Conservation (phyloP, 2,329 filamentous ascomycete genomes). For the Didymella sp. region DNA sequence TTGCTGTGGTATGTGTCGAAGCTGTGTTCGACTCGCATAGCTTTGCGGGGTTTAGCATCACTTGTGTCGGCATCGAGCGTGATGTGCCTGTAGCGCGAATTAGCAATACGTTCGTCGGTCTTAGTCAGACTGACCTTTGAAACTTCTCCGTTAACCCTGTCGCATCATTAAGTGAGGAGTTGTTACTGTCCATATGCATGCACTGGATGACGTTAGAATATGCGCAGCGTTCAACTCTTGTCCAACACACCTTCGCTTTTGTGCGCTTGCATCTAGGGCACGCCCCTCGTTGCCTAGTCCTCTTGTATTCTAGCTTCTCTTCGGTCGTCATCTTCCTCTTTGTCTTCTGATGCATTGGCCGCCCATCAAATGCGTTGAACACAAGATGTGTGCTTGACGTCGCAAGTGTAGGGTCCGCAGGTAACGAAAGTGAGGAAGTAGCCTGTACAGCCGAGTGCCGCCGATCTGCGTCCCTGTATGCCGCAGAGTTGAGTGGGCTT, state of each 20-base stretch:
- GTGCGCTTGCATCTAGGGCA: slow-evolving; percentile 35
- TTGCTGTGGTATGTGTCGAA: background rate
- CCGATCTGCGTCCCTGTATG: background rate
- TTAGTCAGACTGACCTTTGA: background rate
- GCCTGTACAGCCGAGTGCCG: background rate
- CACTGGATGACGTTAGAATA: slow-evolving; percentile 18
- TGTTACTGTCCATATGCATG: slow-evolving; percentile 12
- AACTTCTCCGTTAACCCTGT: background rate
- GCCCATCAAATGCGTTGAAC: slow-evolving; percentile 34
- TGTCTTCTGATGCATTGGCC: slow-evolving; percentile 29
- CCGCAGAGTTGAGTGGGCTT: background rate
- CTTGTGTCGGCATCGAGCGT: background rate
- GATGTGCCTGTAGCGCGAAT: background rate
- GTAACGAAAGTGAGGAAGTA: background rate
- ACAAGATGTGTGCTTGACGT: slow-evolving; percentile 29
- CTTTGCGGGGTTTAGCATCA: background rate
- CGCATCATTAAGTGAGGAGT: background rate
- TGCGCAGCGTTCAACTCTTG: no score
- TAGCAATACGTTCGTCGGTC: background rate
- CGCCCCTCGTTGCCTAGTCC: slow-evolving; percentile 37
- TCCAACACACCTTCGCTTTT: slow-evolving; percentile 34
- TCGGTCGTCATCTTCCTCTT: slow-evolving; percentile 38
- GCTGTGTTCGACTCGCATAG: background rate
- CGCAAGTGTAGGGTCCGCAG: background rate
- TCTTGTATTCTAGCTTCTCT: slow-evolving; percentile 35